phyloP scores from a whole-genome alignment of 495 filamentous ascomycete species.

The Paragyromitra xinjiangensis region DNA sequence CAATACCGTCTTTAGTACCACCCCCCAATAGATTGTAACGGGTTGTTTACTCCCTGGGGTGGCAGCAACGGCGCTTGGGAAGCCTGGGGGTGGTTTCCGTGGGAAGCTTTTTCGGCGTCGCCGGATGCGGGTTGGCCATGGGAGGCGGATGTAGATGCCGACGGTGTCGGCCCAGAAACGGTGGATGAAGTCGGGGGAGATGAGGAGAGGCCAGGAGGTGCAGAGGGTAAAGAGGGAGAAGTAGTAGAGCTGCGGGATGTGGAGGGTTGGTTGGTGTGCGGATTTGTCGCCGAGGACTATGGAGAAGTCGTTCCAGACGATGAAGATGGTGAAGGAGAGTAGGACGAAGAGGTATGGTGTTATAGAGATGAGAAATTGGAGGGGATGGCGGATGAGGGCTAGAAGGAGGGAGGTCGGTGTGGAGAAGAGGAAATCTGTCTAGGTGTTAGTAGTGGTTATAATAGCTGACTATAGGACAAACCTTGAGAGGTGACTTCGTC shows the following conservation, averaged over 20 bases:
- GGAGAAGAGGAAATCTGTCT: slow-evolving; percentile 65
- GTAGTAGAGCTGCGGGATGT: slow-evolving; percentile 93
- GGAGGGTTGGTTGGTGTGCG: slow-evolving; percentile 87
- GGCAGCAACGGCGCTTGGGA: background rate
- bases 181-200: slow-evolving; percentile 62
- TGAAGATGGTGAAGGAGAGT: slow-evolving; percentile 74
- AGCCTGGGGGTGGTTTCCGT: slow-evolving; percentile 34
- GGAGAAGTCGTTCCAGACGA: slow-evolving; percentile 80
- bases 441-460: slow-evolving; percentile 53
- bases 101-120: slow-evolving; percentile 6
- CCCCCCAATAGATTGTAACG: slow-evolving; percentile 9
- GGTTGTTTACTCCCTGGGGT: background rate
- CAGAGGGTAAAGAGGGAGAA: slow-evolving; percentile 88
- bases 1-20: slow-evolving; percentile 45
- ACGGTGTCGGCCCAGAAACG: slow-evolving; percentile 60
- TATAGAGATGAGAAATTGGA: slow-evolving; percentile 63
- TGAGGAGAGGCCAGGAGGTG: slow-evolving; percentile 83
- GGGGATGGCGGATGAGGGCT: slow-evolving; percentile 66
- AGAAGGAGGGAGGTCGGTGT: slow-evolving; percentile 68
- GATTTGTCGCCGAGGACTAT: slow-evolving; percentile 97
- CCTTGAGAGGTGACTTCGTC: slow-evolving; percentile 41
- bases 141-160: slow-evolving; percentile 36
- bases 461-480: slow-evolving; percentile 2
- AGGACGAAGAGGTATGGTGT: slow-evolving; percentile 76
- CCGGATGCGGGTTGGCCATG: slow-evolving; percentile 25